Base-by-base conservation (phyloP, 129 eudicot genomes). In the Flaveria sonorensis region DNA sequence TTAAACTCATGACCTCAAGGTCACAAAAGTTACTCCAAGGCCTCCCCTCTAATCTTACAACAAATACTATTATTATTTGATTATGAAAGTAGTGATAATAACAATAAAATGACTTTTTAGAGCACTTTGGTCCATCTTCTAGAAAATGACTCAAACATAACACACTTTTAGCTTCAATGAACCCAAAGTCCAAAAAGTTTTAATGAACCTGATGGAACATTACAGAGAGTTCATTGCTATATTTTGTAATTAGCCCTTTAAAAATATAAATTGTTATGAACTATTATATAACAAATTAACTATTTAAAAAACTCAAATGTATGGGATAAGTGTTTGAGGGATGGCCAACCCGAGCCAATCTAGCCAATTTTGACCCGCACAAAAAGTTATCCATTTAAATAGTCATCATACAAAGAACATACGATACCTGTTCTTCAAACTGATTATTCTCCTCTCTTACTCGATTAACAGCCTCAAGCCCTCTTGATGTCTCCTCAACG, bases 381-480 rank as follows among this genome's bases (percentile, higher is more conserved):
- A 8, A 36, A n/a, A 64, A 32, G 24, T 36, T 32, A 36, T 7
- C 21, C 14, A 30, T 0, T 40, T 48, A 40, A 66, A 66, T 36
- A 28, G 46, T 32, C 20, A 63, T 1, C 69, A 63, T 21, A 15
- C 1, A n/a, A 40, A 71, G 23, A n/a, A 48, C 64, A 43, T 4
- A 69, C 74, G 57, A 20, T 65, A 88, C 98, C 97, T 91, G 95
- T 70, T 86, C 88, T 16, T 90, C 81, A 43, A 89, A 90, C 74
- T 80, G 86, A 76, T 91, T 88, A 59, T 81, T 88, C 66, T 94
- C 93, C 48, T 79, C 75, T 70, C 90, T 85, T 32, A 94, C 88
- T 78, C 63, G 68, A 80, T 85, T 85, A 79, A 94, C 91, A 77
- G 96, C 92, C 59, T 71, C 90, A 46, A 71, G 68, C 71, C 93